phyloP scores from a whole-genome alignment of 1,139 yeast genomes.

The Pichia sp. region DNA sequence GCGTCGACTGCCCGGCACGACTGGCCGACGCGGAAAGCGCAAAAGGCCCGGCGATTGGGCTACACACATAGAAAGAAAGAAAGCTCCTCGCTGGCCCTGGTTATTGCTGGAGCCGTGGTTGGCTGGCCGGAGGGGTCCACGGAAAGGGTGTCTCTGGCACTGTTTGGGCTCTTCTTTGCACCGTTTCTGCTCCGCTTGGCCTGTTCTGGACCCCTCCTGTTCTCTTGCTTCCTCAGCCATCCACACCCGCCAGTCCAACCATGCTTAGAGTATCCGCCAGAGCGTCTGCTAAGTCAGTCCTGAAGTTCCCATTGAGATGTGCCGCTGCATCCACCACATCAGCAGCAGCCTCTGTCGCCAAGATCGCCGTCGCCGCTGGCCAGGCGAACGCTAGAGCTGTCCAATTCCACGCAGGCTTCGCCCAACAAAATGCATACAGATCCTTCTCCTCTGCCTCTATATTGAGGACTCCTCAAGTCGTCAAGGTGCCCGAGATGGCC shows the following conservation, averaged over 20 bases:
- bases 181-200: background rate
- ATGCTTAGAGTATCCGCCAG: conserved; percentile 14
- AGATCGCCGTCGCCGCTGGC: background rate
- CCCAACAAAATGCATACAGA: conserved; percentile 2
- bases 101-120: background rate
- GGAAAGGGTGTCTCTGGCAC: background rate
- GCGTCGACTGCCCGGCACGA: background rate
- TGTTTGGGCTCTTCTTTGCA: background rate
- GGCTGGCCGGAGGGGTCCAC: background rate
- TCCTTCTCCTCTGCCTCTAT: conserved; percentile 11
- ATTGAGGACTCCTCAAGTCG: conserved; percentile 32
- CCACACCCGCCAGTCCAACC: background rate
- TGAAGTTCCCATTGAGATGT: conserved; percentile 8
- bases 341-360: background rate
- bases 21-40: background rate
- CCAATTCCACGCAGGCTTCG: background rate
- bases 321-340: conserved; percentile 2
- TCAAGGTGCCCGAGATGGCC: conserved; percentile 98
- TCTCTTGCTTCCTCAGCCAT: background rate
- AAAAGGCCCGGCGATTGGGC: background rate
- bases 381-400: conserved; percentile 1
- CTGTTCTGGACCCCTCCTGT: background rate
- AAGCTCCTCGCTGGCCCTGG: background rate
- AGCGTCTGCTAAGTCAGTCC: conserved; percentile 11
- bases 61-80: background rate